Percentiles rank a stretch among this genome's conserved stretches.
Evolutionary conservation across 306 rosid genomes (phyloP).

Genomic region (Acacia acuminata): DNA sequence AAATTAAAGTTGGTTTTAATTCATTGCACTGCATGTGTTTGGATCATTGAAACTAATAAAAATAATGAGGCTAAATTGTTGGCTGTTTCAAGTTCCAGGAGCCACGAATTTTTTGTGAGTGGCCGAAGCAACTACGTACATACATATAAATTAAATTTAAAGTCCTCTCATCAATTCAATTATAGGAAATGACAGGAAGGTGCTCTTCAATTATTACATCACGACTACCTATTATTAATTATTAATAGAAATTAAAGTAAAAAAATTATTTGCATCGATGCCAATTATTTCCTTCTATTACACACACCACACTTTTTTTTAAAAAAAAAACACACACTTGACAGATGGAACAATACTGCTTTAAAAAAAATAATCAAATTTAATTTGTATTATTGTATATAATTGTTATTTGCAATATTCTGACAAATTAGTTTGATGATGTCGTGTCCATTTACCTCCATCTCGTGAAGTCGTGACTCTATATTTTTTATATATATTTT

Average conservation of each 20-base stretch:
- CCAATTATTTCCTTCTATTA: neutral
- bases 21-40: neutral
- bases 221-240: neutral
- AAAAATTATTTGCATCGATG: neutral
- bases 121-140: neutral
- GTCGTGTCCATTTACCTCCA: too few species aligned
- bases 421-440: neutral
- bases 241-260: neutral
- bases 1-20: neutral
- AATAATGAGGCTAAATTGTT: neutral
- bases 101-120: neutral
- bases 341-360: neutral
- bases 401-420: neutral
- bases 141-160: neutral
- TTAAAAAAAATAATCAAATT: neutral
- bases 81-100: neutral
- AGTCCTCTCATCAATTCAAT: too few species aligned
- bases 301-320: neutral
- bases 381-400: neutral
- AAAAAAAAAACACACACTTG: neutral
- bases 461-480: neutral
- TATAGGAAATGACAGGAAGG: slow-evolving; percentile 13
- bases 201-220: neutral
- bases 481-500: too few species aligned
- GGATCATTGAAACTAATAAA: slow-evolving; percentile 2